These are phyloP conservation scores for Hordeum vulgare DNA, from an alignment of 176 grass and related monocot species.

Conservation along the genomic window MorexV3_pseudomolecules_assembly NC_058524.1:504658400-504658899, in stretches of 20 bases:
- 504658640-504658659: neutral
- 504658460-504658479: neutral
- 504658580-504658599: neutral
- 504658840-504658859: slow-evolving; percentile 37
- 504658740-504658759: slow-evolving; percentile 17
- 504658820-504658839: neutral
- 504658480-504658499: neutral
- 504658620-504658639: neutral
- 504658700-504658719: neutral
- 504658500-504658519: neutral
- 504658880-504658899: slow-evolving; percentile 59
- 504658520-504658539: neutral
- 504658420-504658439: neutral
- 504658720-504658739: slow-evolving; percentile 16
- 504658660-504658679: neutral
- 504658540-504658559: neutral
- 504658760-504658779: slow-evolving; percentile 51
- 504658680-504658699: slow-evolving; percentile 3
- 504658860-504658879: slow-evolving; percentile 87
- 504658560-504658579: neutral
- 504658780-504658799: neutral
- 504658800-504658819: slow-evolving; percentile 15
- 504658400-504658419: neutral
- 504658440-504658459: neutral
- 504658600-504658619: slow-evolving; percentile 7